Percentiles rank a stretch among this genome's conserved stretches.
phyloP scores from a whole-genome alignment of 1,284 basidiomycete genomes.

The Puccinia novopanici region DNA sequence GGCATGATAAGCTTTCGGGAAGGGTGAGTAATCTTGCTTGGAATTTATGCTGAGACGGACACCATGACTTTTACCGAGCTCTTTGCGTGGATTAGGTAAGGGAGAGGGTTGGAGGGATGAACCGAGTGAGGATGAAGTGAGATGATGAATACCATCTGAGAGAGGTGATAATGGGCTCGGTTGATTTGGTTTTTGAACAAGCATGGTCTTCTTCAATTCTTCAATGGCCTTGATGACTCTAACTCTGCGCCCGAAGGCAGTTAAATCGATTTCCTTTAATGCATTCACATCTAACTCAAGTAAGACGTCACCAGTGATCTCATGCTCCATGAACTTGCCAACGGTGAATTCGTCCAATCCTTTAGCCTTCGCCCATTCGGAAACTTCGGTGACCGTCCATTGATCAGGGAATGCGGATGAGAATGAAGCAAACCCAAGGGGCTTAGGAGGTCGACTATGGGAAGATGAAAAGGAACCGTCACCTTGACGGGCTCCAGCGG shows the following conservation, averaged over 20 bases:
- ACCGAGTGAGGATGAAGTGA: conserved; percentile 53
- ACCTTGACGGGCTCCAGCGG: conserved; percentile 28
- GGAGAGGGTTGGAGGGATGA: conserved; percentile 62
- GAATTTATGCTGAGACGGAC: not conserved
- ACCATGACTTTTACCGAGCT: not conserved
- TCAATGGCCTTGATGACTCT: conserved; percentile 91
- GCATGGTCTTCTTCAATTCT: conserved; percentile 65
- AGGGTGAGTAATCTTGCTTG: conserved; percentile 12
- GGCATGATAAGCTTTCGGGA: conserved; percentile 5
- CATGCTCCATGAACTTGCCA: conserved; percentile 91
- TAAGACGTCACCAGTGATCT: conserved; percentile 94
- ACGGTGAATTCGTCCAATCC: conserved; percentile 81
- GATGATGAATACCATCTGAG: conserved; percentile 55
- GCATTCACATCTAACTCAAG: conserved; percentile 89
- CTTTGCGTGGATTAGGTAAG: conserved; percentile 62
- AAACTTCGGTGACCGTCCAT: conserved; percentile 86
- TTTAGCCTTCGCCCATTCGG: conserved; percentile 81
- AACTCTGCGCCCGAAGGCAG: conserved; percentile 89
- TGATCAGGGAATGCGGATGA: conserved; percentile 64
- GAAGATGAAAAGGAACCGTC: conserved; percentile 30
- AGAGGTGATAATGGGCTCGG: conserved; percentile 63
- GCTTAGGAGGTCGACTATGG: not conserved
- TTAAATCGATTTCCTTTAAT: conserved; percentile 93
- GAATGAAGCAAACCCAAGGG: not conserved
- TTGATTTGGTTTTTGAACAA: not conserved